A percentile compares a stretch with the other conserved stretches of the same genome.
Conservation (phyloP, 768 basidiomycete species). For the Boletus insuetus region DNA sequence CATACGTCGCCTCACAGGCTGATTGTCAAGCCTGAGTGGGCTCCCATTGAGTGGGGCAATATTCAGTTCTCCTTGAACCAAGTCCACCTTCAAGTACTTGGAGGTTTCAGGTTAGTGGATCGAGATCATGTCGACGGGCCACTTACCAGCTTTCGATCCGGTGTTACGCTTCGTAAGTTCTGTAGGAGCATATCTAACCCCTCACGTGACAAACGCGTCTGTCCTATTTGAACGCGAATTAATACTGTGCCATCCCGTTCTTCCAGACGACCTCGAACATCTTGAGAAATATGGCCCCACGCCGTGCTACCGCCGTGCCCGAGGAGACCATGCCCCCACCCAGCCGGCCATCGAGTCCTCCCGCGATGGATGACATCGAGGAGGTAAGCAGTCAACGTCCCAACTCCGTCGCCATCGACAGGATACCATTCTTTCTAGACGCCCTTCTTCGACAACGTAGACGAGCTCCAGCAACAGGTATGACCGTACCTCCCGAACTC, state of each 20-base stretch:
- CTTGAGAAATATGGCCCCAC: conserved; percentile 25
- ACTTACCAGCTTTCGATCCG: background rate
- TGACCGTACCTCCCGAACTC: conserved; percentile 17
- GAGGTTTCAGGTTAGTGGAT: no score
- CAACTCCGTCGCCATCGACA: background rate
- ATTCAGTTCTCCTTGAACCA: no score
- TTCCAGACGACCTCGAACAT: background rate
- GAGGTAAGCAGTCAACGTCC: conserved; percentile 30
- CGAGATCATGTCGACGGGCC: no score
- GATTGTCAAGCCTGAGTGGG: no score
- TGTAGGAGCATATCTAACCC: background rate
- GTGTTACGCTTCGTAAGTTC: background rate
- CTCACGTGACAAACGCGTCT: conserved; percentile 21
- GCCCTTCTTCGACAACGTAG: conserved; percentile 73
- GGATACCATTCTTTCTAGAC: conserved; percentile 33
- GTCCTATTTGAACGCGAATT: conserved; percentile 12
- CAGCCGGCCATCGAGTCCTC: conserved; percentile 27
- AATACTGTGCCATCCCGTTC: background rate
- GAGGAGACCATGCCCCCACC: conserved; percentile 28
- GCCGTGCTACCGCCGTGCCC: conserved; percentile 24
- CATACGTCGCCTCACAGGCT: no score
- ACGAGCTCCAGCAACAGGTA: conserved; percentile 82
- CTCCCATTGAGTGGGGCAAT: no score
- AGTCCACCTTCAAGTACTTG: no score
- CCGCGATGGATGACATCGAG: conserved; percentile 37